Evolutionary conservation across 1,139 yeast species (phyloP).

Genomic region (Blastobotrys petasosporus): DNA sequence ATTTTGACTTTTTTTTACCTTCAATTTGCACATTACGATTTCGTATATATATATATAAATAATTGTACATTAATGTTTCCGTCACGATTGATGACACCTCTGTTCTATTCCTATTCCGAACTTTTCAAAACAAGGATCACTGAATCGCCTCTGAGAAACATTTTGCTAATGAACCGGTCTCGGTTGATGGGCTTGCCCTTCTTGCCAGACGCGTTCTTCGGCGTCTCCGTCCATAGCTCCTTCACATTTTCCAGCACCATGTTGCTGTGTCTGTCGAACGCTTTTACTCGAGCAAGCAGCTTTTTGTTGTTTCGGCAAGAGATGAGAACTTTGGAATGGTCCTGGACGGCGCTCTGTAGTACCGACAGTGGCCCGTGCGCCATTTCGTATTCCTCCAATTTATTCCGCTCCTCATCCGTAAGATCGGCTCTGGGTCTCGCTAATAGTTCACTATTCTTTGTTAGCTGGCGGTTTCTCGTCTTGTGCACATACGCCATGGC

Average conservation of each 20-base stretch:
- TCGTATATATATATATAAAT: too few relatives aligned
- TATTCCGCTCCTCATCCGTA: conserved; percentile 70
- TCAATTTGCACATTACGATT: neutral
- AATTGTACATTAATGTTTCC: too few relatives aligned
- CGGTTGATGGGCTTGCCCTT: conserved; percentile 63
- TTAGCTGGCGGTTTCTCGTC: neutral
- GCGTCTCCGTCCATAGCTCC: conserved; percentile 80
- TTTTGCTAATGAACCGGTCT: conserved; percentile 82
- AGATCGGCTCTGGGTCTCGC: conserved; percentile 49
- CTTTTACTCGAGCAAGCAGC: conserved; percentile 81
- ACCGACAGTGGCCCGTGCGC: conserved; percentile 87
- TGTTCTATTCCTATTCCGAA: conserved; percentile 14
- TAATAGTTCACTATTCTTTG: conserved; percentile 23
- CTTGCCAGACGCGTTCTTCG: conserved; percentile 61
- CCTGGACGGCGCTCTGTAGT: conserved; percentile 70
- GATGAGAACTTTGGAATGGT: conserved; percentile 72
- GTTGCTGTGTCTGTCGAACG: conserved; percentile 94
- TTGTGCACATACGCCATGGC: conserved; percentile 13
- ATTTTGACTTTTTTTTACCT: neutral
- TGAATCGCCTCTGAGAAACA: conserved; percentile 93
- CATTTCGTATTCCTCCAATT: conserved; percentile 85
- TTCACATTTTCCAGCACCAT: conserved; percentile 88
- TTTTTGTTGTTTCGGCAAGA: conserved; percentile 92
- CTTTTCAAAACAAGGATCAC: conserved; percentile 66
- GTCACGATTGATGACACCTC: too few relatives aligned